Evolutionary conservation across 495 filamentous ascomycete genomes (phyloP), one percentile per base, ranked within the genome.

Genomic region (Lasiosphaeriaceae sp.): DNA sequence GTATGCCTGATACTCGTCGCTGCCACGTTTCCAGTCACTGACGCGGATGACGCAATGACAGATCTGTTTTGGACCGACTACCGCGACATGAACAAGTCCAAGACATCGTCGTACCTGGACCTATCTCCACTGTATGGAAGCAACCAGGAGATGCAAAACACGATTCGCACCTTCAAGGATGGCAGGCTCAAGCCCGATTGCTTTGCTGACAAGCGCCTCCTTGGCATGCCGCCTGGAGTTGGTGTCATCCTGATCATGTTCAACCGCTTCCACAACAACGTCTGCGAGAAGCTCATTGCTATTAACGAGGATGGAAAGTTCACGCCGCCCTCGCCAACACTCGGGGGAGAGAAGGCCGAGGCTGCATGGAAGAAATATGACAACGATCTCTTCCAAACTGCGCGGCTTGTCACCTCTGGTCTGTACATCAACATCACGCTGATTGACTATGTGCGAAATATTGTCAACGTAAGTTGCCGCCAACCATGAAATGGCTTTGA

Each of bases 211-310:
- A 89, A 86, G 67, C 80, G 92, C 17, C 66, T 93, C 9, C 64
- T 92, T 12, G 88, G 85, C n/a, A 89, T 91, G 56, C 92, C 92
- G 1, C 90, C 91, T 0, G 92, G 92, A 14, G 90, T 94, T 35
- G 82, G 87, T 23, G 84, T 87, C 0, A 50, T 92, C 6, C 67
- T 96, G 17, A 86, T 96, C 72, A 83, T 83, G 80, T 86, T 85
- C 72, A 85, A 83, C 60, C 76, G 89, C 54, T 91, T 92, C 72
- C 90, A 95, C 72, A 95, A 95, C 70, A 77, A 91, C 62, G 82
- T 89, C 23, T 87, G 85, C 37, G 82, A 85, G 46, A 80, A 89
- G 56, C 77, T 92, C 5, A 80, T 79, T 3, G 70, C 66, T 20
- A 86, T 92, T 63, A 92, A 92, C 55, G 87, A 92, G 63, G 82